Base-by-base conservation (phyloP, 768 basidiomycete species). In the Imleria badia region DNA sequence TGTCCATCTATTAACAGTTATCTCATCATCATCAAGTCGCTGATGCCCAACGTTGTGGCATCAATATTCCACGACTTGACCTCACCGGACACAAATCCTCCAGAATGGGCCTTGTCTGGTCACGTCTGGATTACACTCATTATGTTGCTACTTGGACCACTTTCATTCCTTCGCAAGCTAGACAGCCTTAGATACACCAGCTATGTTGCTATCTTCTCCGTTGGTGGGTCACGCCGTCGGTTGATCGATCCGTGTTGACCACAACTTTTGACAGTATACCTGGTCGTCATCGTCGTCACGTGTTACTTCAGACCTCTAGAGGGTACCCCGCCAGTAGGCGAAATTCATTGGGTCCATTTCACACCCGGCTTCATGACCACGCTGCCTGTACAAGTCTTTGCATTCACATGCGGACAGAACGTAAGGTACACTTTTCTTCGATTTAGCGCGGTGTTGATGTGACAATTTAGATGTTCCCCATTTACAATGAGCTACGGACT, bases 301-400 rank as follows among this genome's bases (percentile, higher is more conserved):
- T 92, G 87, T 75, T 90, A 94, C 68, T 86, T 90, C 66, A 79
- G 79, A 71, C 90, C 91, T 1, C 66, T 89, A 31, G 72, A 86
- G 56, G 86, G 81, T 19, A 85, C 85, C 65, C 75, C 79, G 33
- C 71, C 77, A 2, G 77, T 73, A 8, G 91, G 92, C 14, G 84
- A 92, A 55, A 74, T 95, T 14, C 79, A 80, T 56, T 72, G 86
- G 34, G 78, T 94, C 59, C 83, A 84, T 62, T 84, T 96, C 59
- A 86, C 87, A 0, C 82, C 93, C 6, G 78, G 73, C 56, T 94
- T 94, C 65, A 73, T 95, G 15, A 81, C 88, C 14, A 93, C 85
- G 2, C 91, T 97, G 74, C 96, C 96, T 1, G 91, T 98, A 26
- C 95, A 94, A 69, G 87, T 95, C 15, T 94, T 94, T 72, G 89